A percentile compares a stretch with the other conserved stretches of the same genome.
Evolutionary conservation across 2,329 filamentous ascomycete genomes (phyloP).

Genomic region (Ophiostoma novo-ulmi): DNA sequence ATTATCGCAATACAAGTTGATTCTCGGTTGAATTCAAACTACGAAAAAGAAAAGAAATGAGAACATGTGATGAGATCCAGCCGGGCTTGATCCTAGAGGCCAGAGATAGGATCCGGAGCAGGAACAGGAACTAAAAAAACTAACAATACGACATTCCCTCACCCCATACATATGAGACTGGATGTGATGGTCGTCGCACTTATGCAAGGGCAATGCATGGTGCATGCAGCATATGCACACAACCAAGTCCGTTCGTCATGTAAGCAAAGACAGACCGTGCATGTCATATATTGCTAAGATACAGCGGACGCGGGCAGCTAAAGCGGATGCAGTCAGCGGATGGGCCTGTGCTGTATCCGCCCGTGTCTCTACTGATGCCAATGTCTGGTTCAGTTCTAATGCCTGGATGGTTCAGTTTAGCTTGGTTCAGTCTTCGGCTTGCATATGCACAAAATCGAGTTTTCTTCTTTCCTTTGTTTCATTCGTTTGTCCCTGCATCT

Average conservation of each 20-base stretch:
- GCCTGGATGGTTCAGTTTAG: not conserved
- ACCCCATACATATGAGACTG: not conserved
- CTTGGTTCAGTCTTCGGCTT: slow-evolving; percentile 1
- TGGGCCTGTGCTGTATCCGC: not conserved
- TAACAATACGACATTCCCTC: not conserved
- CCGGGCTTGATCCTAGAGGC: slow-evolving; percentile 6
- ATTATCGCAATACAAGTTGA: not conserved
- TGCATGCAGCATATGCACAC: slow-evolving; percentile 5
- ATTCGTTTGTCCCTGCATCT: not conserved
- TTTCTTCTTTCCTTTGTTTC: not conserved
- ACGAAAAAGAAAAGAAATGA: not conserved
- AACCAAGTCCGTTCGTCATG: slow-evolving; percentile 2
- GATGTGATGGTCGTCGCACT: not conserved
- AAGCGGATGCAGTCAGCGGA: not conserved
- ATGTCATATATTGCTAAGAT: not conserved
- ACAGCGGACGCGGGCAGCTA: not conserved
- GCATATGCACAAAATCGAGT: not conserved
- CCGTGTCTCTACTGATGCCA: not conserved
- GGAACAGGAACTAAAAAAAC: not conserved
- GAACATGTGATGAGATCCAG: slow-evolving; percentile 4
- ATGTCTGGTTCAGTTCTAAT: not conserved
- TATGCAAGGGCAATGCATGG: slow-evolving; percentile 14
- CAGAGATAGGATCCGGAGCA: not conserved
- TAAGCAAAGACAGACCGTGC: not conserved
- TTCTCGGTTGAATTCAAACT: not conserved